Base-by-base conservation (phyloP, 768 basidiomycete species). In the Mycena metata region DNA sequence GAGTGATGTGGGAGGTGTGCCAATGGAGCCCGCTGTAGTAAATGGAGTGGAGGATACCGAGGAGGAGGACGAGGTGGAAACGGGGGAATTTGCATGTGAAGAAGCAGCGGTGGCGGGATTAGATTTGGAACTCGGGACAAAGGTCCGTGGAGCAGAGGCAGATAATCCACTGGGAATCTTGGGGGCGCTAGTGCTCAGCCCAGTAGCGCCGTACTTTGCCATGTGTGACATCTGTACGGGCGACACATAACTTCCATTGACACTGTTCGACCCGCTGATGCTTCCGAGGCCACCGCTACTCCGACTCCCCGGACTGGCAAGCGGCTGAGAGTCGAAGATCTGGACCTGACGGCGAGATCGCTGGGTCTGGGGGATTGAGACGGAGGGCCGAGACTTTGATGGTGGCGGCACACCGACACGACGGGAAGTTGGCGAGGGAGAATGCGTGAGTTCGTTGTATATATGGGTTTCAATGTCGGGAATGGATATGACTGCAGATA, bases 381-480 rank as follows among this genome's bases (percentile, higher is more conserved):
- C 87, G 43, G 89, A 88, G 26, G 87, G 79, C 51, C 86, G 90
- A 60, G 83, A 84, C 79, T 86, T 90, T 59, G 89, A 88, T 17
- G 90, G 89, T 33, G 86, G 81, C 10, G 95, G 95, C 0, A 96
- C 89, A 35, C 90, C 92, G 21, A 96, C 93, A 49, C 92, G 89
- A 72, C 91, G 90, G 24, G 92, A 93, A 11, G 91, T 91, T 21
- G 92, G 92, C 19, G 88, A 85, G 8, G 91, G 90, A 3, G 90
- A 92, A 42, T 81, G 80, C 3, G 88, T 86, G 21, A 94, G 85
- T 77, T 94, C 91, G 30, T 83, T 83, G 70, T 86, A 81, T 62
- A 95, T 94, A 74, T 93, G 91, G 6, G 84, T 77, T 78, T 94
- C 91, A 46, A 93, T 85, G 70, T 94, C 90, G n/a, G 92, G 92